Evolutionary conservation across 495 filamentous ascomycete species (phyloP).

Genomic region (Rusavskia elegans): DNA sequence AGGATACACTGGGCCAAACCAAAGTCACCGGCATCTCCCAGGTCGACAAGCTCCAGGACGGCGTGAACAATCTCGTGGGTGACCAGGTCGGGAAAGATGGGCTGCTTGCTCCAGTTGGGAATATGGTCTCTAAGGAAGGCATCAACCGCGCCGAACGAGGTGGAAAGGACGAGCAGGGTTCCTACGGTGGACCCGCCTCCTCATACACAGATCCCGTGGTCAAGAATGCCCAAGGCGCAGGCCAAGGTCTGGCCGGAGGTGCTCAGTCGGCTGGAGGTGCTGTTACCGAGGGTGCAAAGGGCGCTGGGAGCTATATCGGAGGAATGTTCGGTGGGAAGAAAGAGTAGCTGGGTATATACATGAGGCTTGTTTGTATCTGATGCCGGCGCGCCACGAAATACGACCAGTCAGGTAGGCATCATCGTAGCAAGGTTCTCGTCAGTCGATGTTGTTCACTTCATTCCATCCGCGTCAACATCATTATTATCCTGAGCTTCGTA

Average conservation of each 20-base stretch:
- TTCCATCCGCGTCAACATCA: too few species aligned
- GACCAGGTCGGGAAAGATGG: slow-evolving; percentile 50
- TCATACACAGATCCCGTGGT: background rate
- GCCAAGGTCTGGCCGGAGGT: background rate
- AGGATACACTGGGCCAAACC: slow-evolving; percentile 46
- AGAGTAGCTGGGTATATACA: background rate
- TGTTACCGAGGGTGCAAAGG: background rate
- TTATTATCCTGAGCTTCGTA: too few species aligned
- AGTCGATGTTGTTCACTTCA: too few species aligned
- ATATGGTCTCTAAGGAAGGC: slow-evolving; percentile 43
- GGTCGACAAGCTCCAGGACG: slow-evolving; percentile 48
- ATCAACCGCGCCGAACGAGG: slow-evolving; percentile 45
- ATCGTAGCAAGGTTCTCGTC: too few species aligned
- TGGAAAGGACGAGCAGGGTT: slow-evolving; percentile 43
- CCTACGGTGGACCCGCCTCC: slow-evolving; percentile 20
- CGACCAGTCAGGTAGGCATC: too few species aligned
- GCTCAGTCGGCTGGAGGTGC: background rate
- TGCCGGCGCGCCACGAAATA: too few species aligned
- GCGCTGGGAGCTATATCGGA: background rate
- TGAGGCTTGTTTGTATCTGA: too few species aligned
- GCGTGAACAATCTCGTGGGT: slow-evolving; percentile 37
- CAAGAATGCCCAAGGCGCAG: background rate
- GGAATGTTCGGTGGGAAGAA: slow-evolving; percentile 1
- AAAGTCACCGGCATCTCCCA: slow-evolving; percentile 48
- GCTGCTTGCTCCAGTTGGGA: slow-evolving; percentile 41